phyloP scores from a whole-genome alignment of 768 basidiomycete genomes.

The Boletellus ananiceps region DNA sequence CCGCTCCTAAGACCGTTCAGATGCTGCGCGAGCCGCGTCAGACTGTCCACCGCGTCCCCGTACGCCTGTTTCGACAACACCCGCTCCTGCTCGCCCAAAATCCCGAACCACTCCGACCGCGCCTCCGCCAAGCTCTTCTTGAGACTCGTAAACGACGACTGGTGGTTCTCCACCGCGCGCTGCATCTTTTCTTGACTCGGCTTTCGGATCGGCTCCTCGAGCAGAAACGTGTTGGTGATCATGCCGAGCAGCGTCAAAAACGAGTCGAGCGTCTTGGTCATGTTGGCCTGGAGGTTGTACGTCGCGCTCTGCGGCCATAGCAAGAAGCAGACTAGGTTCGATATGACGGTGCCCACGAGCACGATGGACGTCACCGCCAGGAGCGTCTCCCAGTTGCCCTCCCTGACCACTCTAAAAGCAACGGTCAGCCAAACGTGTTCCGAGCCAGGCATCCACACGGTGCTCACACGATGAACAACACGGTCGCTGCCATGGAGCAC shows the following conservation, averaged over 20 bases:
- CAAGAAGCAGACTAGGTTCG: constrained; percentile 78
- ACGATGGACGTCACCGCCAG: constrained; percentile 75
- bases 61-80: constrained; percentile 53
- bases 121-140: constrained; percentile 86
- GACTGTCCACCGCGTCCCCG: constrained; percentile 79
- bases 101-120: constrained; percentile 69
- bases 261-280: constrained; percentile 81
- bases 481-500: constrained; percentile 80
- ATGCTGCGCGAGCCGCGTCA: constrained; percentile 92
- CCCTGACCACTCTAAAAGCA: constrained; percentile 66
- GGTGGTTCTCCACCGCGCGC: constrained; percentile 79
- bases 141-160: constrained; percentile 83
- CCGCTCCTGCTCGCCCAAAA: constrained; percentile 22
- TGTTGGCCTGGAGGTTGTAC: constrained; percentile 73
- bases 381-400: constrained; percentile 76
- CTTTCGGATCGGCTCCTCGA: constrained; percentile 61
- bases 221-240: constrained; percentile 80
- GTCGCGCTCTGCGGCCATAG: constrained; percentile 88
- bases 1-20: constrained; percentile 85
- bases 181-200: constrained; percentile 62
- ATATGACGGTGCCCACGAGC: constrained; percentile 65
- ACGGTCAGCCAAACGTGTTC: not conserved
- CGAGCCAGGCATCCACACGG: too few species aligned
- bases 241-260: constrained; percentile 82
- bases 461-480: constrained; percentile 75